Evolutionary conservation across 371 early-diverging fungal species (phyloP), one percentile per base, ranked within the genome.

Genomic region (Gilbertella persicaria): DNA sequence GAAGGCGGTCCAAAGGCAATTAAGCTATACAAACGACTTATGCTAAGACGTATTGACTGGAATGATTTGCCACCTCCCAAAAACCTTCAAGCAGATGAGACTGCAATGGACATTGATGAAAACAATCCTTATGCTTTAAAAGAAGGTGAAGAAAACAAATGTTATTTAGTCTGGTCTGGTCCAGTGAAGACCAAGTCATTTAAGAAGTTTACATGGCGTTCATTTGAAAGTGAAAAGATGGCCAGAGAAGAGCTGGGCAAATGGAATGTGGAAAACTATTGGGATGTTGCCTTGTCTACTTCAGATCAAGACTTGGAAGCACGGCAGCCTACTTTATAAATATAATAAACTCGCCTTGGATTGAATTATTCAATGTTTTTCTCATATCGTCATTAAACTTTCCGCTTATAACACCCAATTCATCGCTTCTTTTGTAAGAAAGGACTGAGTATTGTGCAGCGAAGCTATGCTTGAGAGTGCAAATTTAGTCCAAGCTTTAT

Each of bases 31-130:
- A 97, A 95, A 65, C 93, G 94, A 61, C 76, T 98, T 19, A 93
- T 98, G 97, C 71, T 96, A n/a, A 73, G 92, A 24, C 85, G 99
- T 25, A 97, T 98, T 58, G 87, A 96, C 58, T 98, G 99, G 99
- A 73, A 82, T 16, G 86, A 88, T 45, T 44, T 62, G 36, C 70
- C 69, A 6, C 61, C 70, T 23, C 75, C 75, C 6, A 66, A 78
- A 13, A 83, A 79, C 21, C 73, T 71, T 20, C 48, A 53, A n/a
- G 57, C 41, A 14, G 69, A 60, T 13, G 71, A 67, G 6, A 70
- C 64, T 4, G 67, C 53, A 16, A 69, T 67, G 66, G 80, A 58
- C 5, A 61, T 69, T 0, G 75, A 69, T 25, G 60, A 46, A 19
- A 46, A 56, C 12, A 43, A 33, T 8, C 43, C 47, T 5, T 37